phyloP scores from a whole-genome alignment of 2,329 filamentous ascomycete genomes.

The Coniella vitis region DNA sequence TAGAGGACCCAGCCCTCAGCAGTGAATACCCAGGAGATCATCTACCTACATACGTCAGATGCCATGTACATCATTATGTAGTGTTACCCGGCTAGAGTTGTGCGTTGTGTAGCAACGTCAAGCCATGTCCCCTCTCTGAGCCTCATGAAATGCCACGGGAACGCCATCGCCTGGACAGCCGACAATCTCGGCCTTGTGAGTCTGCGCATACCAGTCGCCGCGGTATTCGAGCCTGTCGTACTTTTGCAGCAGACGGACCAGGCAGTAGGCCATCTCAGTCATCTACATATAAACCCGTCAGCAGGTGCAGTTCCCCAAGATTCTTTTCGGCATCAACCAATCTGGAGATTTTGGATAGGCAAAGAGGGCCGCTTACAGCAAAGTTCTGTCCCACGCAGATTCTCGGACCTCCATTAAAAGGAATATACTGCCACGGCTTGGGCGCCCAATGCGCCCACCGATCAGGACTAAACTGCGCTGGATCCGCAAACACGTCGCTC shows the following conservation, averaged over 20 bases:
- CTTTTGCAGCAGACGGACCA: constrained; percentile 50
- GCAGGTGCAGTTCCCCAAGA: too few relatives aligned
- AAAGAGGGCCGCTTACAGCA: constrained; percentile 31
- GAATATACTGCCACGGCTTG: constrained; percentile 29
- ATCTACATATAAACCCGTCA: background rate
- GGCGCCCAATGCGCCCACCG: constrained; percentile 25
- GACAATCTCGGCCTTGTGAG: constrained; percentile 37
- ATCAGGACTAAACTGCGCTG: constrained; percentile 23
- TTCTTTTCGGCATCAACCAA: too few relatives aligned
- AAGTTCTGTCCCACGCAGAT: constrained; percentile 54
- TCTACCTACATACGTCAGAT: too few relatives aligned
- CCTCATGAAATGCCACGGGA: constrained; percentile 32
- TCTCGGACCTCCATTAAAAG: constrained; percentile 32
- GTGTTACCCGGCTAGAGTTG: too few relatives aligned
- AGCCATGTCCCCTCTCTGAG: constrained; percentile 19
- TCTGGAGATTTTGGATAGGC: too few relatives aligned
- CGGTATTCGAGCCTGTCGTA: constrained; percentile 48
- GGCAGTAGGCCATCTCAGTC: constrained; percentile 16
- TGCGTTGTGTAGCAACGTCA: background rate
- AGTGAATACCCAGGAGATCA: too few relatives aligned
- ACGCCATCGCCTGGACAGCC: constrained; percentile 37
- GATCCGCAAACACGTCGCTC: constrained; percentile 21
- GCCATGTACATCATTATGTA: too few relatives aligned
- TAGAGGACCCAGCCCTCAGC: too few relatives aligned
- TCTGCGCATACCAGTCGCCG: constrained; percentile 38